phyloP scores from a whole-genome alignment of 108 stramenopile species.

The Pelagomonas calceolata region DNA sequence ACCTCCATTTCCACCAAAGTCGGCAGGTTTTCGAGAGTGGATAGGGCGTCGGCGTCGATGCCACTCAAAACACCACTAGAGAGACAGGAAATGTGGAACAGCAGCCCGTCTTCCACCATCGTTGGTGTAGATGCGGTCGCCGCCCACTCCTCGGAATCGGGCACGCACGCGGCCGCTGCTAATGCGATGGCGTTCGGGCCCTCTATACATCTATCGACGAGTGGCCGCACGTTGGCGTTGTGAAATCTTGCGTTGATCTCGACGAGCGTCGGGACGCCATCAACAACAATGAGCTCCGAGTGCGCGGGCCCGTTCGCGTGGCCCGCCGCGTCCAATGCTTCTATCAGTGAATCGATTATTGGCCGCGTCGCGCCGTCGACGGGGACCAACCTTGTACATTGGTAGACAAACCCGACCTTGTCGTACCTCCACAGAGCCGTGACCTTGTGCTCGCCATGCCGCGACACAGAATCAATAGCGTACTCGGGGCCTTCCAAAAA shows the following conservation, averaged over 20 bases:
- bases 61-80: constrained; percentile 40
- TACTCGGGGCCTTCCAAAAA: constrained; percentile 65
- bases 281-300: constrained; percentile 53
- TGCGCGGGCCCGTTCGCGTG: constrained; percentile 61
- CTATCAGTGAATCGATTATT: constrained; percentile 46
- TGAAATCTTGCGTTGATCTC: constrained; percentile 78
- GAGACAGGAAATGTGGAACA: constrained; percentile 60
- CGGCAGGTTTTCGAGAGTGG: constrained; percentile 51
- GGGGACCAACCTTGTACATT: constrained; percentile 60
- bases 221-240: constrained; percentile 65
- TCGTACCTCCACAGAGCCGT: constrained; percentile 92
- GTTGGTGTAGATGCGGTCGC: constrained; percentile 42
- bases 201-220: constrained; percentile 56
- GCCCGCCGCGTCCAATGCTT: constrained; percentile 49
- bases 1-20: constrained; percentile 59
- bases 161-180: constrained; percentile 55
- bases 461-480: constrained; percentile 75
- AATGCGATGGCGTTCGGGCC: constrained; percentile 68
- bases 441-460: constrained; percentile 74
- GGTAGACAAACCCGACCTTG: constrained; percentile 75
- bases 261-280: constrained; percentile 30
- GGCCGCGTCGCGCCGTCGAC: constrained; percentile 21
- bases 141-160: constrained; percentile 45
- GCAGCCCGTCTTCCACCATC: constrained; percentile 46
- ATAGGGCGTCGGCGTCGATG: constrained; percentile 42